Percentiles rank a stretch among this genome's conserved stretches.
These are phyloP conservation scores for Aspergillus phoenicis DNA, from an alignment of 2,329 filamentous ascomycete genomes.

Conservation along the genomic window DNA sequence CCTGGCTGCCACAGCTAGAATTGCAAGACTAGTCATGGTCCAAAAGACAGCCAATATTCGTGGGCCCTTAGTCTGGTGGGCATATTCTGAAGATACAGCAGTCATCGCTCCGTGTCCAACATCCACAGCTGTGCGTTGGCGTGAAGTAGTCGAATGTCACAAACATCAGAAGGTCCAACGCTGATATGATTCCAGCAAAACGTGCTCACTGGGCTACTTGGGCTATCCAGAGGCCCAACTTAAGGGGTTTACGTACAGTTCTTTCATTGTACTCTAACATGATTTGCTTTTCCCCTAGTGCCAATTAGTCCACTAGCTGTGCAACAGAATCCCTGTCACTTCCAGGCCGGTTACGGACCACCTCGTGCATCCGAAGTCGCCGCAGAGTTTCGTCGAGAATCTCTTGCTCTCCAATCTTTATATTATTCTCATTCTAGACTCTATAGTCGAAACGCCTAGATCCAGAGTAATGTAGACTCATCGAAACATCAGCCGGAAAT, in stretches of 20 bases:
- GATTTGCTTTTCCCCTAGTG: too few species aligned
- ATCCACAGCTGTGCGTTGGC: background rate
- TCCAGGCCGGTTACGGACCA: too few species aligned
- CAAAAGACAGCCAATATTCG: constrained; percentile 34
- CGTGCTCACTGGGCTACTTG: background rate
- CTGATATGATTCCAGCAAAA: background rate
- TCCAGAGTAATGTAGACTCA: too few species aligned
- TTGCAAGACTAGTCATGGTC: constrained; percentile 31
- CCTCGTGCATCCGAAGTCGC: too few species aligned
- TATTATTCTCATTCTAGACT: too few species aligned
- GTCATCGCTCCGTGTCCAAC: background rate
- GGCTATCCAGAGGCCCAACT: background rate
- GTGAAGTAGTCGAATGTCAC: background rate
- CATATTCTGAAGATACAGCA: constrained; percentile 12
- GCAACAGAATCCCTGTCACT: too few species aligned
- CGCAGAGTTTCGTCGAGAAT: too few species aligned
- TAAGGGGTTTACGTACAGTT: background rate
- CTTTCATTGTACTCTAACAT: too few species aligned
- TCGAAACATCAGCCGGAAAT: too few species aligned
- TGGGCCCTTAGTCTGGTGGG: constrained; percentile 27
- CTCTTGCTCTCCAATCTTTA: too few species aligned
- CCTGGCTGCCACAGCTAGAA: constrained; percentile 34
- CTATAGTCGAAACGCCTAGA: too few species aligned
- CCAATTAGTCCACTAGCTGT: too few species aligned
- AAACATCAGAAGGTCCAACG: background rate